phyloP scores from a whole-genome alignment of 768 basidiomycete species.

The Kwoniella bestiolae region DNA sequence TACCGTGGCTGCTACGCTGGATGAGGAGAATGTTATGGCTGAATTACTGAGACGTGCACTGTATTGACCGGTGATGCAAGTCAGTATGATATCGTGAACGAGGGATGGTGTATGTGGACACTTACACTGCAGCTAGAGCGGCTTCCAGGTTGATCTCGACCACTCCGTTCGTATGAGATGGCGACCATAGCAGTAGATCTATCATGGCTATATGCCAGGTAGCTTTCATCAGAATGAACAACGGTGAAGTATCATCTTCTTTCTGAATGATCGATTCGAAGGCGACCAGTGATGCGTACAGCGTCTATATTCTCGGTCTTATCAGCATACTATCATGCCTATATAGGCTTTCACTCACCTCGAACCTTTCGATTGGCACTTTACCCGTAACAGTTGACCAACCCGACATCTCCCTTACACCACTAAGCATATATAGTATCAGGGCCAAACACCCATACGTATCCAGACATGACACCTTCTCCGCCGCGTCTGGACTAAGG shows the following conservation, averaged over 20 bases:
- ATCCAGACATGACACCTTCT: neutral
- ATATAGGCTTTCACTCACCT: constrained; percentile 41
- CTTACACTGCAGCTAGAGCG: constrained; percentile 45
- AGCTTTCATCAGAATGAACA: constrained; percentile 11
- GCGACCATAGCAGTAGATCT: constrained; percentile 41
- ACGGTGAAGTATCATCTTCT: neutral
- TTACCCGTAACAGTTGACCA: constrained; percentile 46
- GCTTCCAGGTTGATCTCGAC: constrained; percentile 42
- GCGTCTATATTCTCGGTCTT: neutral
- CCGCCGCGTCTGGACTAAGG: neutral
- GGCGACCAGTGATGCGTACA: constrained; percentile 16
- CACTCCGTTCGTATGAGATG: constrained; percentile 40
- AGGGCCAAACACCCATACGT: constrained; percentile 1
- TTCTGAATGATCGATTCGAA: constrained; percentile 1
- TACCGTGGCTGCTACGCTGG: constrained; percentile 20
- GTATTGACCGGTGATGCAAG: too few species aligned
- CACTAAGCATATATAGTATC: neutral
- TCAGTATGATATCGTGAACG: too few species aligned
- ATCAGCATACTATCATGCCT: too few species aligned
- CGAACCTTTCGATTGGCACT: constrained; percentile 34
- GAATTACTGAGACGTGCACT: constrained; percentile 10
- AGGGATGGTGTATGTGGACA: too few species aligned
- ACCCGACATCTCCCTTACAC: constrained; percentile 42
- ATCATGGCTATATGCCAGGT: constrained; percentile 43
- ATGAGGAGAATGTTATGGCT: constrained; percentile 17